Base-by-base conservation (phyloP, 345 rosid genomes). In the Aquilaria sinensis region DNA sequence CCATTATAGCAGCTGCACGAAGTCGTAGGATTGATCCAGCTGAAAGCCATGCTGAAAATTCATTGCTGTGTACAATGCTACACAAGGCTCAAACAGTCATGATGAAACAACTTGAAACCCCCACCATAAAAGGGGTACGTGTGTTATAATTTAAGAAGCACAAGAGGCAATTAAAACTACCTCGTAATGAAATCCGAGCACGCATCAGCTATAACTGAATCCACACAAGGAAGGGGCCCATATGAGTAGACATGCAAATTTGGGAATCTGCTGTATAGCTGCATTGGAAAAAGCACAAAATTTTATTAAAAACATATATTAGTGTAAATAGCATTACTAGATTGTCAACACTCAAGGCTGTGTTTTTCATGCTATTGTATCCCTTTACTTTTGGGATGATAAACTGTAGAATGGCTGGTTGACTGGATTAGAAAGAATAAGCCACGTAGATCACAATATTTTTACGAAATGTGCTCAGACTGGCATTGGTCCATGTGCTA, bases 181-280 rank as follows among this genome's bases (percentile, higher is more conserved):
- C 96, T 87, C 32, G 96, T 90, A 60, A 93, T 75, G 66, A 93
- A 93, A 10, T 77, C 85, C 0, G 97, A 83, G 74, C 97, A 88
- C 12, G 97, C 88, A 62, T 83, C 80, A 47, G 98, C 92, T 49
- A 86, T 80, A 50, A 68, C 78, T 15, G 74, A 81, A 80, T 90
- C 92, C 63, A 84, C 79, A 63, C 95, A 90, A 11, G 98, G 98
- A 68, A 93, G 94, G 13, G 97, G 85, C 32, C 98, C 97, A 68
- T 73, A 90, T 32, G 89, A 71, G 74, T 83, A 88, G 45, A 90
- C 97, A 78, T 66, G 90, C 56, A 93, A 70, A 71, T 77, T 80
- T 15, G 95, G 97, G 69, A 76, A 83, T 56, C 63, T 76, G 34
- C 67, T 31, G 67, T 85, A 76, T 32, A 93, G 82, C 98, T 92